phyloP scores from a whole-genome alignment of 495 filamentous ascomycete genomes.

The Durotheca rogersii region DNA sequence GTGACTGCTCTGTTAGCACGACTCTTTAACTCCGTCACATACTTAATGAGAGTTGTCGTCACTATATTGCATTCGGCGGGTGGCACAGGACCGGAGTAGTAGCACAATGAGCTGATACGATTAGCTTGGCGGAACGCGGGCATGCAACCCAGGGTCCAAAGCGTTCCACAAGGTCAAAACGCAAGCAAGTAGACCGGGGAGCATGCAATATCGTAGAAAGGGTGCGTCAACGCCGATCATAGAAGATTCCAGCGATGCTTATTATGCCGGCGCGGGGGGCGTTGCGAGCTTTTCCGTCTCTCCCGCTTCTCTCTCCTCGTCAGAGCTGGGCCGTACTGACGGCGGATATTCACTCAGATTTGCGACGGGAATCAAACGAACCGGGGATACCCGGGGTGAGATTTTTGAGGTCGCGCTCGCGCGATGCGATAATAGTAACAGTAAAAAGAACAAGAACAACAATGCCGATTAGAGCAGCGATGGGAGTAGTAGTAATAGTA shows the following conservation, averaged over 20 bases:
- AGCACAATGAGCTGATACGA: constrained; percentile 26
- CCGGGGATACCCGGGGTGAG: constrained; percentile 7
- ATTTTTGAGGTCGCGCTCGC: constrained; percentile 5
- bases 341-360: constrained; percentile 19
- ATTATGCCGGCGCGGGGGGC: constrained; percentile 9
- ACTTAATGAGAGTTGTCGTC: constrained; percentile 21
- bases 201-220: constrained; percentile 26
- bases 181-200: constrained; percentile 22
- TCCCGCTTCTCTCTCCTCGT: constrained; percentile 7
- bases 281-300: constrained; percentile 16
- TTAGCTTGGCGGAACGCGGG: constrained; percentile 27
- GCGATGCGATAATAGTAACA: constrained; percentile 6
- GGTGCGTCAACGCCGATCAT: constrained; percentile 32
- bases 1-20: constrained; percentile 9
- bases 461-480: no score
- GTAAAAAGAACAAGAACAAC: constrained; percentile 8
- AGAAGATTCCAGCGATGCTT: constrained; percentile 30
- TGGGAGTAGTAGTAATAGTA: no score
- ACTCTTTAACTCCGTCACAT: constrained; percentile 17
- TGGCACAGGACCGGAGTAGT: constrained; percentile 22
- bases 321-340: constrained; percentile 6
- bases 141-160: constrained; percentile 20
- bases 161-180: constrained; percentile 8
- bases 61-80: constrained; percentile 17
- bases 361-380: constrained; percentile 9